Evolutionary conservation across 306 rosid species (phyloP).

Genomic region (Malus domestica): DNA sequence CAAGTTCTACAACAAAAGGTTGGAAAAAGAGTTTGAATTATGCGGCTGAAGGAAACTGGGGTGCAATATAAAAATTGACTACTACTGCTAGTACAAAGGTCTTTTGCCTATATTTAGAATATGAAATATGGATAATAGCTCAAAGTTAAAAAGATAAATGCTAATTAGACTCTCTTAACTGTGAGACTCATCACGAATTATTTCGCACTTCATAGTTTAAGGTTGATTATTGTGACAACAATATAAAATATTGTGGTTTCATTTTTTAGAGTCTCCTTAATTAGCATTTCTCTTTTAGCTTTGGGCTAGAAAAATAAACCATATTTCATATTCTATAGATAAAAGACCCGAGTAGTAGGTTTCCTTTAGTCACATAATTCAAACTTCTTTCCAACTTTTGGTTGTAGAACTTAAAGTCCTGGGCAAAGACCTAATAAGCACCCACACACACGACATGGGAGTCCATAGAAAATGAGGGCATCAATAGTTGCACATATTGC

Average conservation of each 20-base stretch:
- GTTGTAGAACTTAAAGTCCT: constrained; percentile 6
- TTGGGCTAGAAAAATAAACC: background rate
- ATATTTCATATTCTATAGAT: background rate
- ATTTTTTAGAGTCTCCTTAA: too few species aligned
- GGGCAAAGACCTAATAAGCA: constrained; percentile 1
- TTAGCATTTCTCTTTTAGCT: too few species aligned
- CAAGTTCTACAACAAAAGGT: background rate
- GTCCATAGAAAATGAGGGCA: background rate
- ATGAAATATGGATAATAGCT: too few species aligned
- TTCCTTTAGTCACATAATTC: constrained; percentile 12
- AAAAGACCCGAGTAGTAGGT: background rate
- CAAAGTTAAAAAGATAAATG: too few species aligned
- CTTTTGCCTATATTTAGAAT: background rate
- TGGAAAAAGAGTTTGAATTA: constrained; percentile 1
- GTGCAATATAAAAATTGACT: too few species aligned
- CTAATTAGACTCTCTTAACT: too few species aligned
- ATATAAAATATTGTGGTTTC: too few species aligned
- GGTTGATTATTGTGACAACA: too few species aligned
- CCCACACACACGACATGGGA: background rate
- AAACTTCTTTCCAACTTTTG: background rate
- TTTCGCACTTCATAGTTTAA: too few species aligned
- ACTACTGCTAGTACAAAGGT: background rate
- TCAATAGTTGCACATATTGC: background rate
- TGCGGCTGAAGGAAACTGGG: background rate
- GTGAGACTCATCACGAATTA: too few species aligned